phyloP scores from a whole-genome alignment of 2,329 filamentous ascomycete genomes.

The Trichoderma aggressivum region DNA sequence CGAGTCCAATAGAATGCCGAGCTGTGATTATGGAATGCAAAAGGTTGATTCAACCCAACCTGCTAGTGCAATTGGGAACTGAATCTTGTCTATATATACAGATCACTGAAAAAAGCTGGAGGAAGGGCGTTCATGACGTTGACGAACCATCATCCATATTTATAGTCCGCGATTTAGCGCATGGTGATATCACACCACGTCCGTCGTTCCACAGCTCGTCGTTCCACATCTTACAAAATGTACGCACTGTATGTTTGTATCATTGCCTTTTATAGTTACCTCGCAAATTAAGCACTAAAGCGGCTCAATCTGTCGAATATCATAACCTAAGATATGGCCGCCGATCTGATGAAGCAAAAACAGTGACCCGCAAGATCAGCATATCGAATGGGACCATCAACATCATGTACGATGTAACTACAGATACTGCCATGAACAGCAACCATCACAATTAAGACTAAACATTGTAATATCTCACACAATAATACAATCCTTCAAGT shows the following conservation, averaged over 20 bases:
- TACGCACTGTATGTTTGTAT: background rate
- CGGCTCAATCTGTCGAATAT: background rate
- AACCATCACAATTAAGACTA: background rate
- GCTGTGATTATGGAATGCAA: background rate
- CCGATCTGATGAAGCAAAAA: background rate
- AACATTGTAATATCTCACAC: background rate
- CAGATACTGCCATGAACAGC: background rate
- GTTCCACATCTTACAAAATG: background rate
- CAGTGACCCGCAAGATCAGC: background rate
- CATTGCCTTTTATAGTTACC: background rate
- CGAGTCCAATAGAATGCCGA: background rate
- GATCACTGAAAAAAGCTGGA: background rate
- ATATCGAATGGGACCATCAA: background rate
- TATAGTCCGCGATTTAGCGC: background rate
- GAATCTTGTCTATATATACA: background rate
- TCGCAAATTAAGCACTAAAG: background rate
- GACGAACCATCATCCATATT: background rate
- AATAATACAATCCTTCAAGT: background rate
- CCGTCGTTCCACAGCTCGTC: background rate
- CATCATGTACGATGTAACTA: background rate
- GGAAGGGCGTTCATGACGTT: background rate
- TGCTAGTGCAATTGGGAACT: background rate
- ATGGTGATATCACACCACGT: background rate
- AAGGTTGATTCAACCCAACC: too few species aligned
- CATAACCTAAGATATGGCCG: background rate